Base-by-base conservation (phyloP, 257 asterid species). In the Fraxinus cuspidata region DNA sequence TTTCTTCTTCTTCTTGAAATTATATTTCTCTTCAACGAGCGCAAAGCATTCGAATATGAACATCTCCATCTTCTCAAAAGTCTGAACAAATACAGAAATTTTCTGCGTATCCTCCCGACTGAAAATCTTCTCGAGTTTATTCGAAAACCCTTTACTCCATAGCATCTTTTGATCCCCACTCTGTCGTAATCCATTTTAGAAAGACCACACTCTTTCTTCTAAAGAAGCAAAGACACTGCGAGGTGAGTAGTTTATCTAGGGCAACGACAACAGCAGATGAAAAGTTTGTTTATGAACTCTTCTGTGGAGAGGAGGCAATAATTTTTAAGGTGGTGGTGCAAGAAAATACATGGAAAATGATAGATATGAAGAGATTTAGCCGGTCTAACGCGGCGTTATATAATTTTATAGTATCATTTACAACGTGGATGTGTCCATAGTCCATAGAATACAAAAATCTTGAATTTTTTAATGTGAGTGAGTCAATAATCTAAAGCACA, bases 61-160 rank as follows among this genome's bases (percentile, higher is more conserved):
- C 74, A 73, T 42, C 77, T 78, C 71, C 72, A 76, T 37, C 82
- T 72, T 5, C 60, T 80, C 38, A 88, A 47, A 2, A 86, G 40
- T 19, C 76, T 86, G 68, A 80, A 37, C 27, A 88, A 28, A 58
- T 64, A 73, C 74, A 86, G 64, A 21, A 88, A 81, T 80, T 81
- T 88, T 1, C 84, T 73, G 0, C 87, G 85, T 2, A 88, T 67
- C 42, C 82, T 35, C 11, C 82, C 85, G 29, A 88, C 86, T 0
- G 88, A 85, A 81, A 86, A 85, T 42, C 83, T 83, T 58, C 86
- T 76, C 4, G 81, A 71, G 21, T 85, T 85, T 38, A 88, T 11
- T 75, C 85, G 80, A 74, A 86, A 83, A 10, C 92, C 92, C 81
- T 81, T 73, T 10, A 81, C 29, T 11, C 84, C 84, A 11, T 74